phyloP scores from a whole-genome alignment of 345 rosid species.

The Dipteronia dyeriana region DNA sequence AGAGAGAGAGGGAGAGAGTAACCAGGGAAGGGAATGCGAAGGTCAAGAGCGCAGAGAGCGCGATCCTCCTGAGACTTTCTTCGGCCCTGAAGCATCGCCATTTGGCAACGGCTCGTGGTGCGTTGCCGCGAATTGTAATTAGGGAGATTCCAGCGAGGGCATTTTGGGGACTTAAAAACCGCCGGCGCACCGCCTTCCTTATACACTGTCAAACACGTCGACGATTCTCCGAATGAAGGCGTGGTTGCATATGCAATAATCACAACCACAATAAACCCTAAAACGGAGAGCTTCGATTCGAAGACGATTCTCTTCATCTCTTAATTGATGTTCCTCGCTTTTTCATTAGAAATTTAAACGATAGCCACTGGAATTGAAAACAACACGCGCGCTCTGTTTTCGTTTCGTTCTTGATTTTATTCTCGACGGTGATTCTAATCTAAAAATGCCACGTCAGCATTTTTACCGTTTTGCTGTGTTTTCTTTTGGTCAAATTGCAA shows the following conservation, averaged over 20 bases:
- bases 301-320: background rate
- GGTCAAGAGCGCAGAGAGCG: slow-evolving; percentile 70
- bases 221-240: slow-evolving; percentile 53
- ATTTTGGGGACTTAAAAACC: slow-evolving; percentile 77
- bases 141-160: slow-evolving; percentile 85
- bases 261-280: slow-evolving; percentile 18
- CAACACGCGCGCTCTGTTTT: background rate
- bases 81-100: slow-evolving; percentile 70
- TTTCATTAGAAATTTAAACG: too few relatives aligned
- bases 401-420: background rate
- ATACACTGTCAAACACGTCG: slow-evolving; percentile 79
- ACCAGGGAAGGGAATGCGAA: slow-evolving; percentile 86
- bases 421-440: background rate
- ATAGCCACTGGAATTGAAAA: too few relatives aligned
- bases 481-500: too few relatives aligned
- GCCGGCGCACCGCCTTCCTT: slow-evolving; percentile 92
- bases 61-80: slow-evolving; percentile 81
- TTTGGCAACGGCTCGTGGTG: slow-evolving; percentile 52
- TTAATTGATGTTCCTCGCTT: background rate
- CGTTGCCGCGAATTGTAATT: slow-evolving; percentile 39
- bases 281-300: slow-evolving; percentile 7
- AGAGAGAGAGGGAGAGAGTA: background rate
- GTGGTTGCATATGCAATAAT: slow-evolving; percentile 17
- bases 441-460: too few relatives aligned
- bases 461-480: too few relatives aligned